Evolutionary conservation across 306 rosid species (phyloP), one percentile per base, ranked within the genome.

Genomic region (Rosa persica): DNA sequence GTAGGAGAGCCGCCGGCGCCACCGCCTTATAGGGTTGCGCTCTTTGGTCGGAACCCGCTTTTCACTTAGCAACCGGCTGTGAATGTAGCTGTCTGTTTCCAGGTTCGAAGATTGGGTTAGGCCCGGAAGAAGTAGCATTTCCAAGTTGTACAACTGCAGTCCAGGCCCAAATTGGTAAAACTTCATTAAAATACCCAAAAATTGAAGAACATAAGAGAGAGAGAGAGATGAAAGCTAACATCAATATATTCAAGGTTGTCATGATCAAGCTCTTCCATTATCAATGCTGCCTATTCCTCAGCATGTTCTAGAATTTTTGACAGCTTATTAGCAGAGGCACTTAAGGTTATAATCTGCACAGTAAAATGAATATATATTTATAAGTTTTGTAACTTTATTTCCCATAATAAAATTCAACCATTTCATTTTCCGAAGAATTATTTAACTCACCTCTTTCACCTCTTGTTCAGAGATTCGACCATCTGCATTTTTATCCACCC

Each of bases 401-500:
- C 25, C 27, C 51, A 38, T 36, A 20, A 8, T 3, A 67, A n/a
- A n/a, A n/a, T n/a, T n/a, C n/a, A n/a, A n/a, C n/a, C n/a, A 8
- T 12, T 44, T 49, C 49, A 8, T 12, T 49, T 49, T 51, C 23
- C 27, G 30, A 42, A 19, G 1, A 25, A 4, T 58, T 25, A 49
- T 9, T 6, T 54, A 2, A 4, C 71, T 78, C 48, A 92, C 98
- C 98, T 94, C 97, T 75, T 85, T 82, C 75, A 94, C 98, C 82
- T 94, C 97, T 79, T 85, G 88, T 71, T 84, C 91, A 0, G 93
- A 86, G 72, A 94, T 90, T 78, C 97, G 76, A 11, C 98, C 98
- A 34, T 94, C 98, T 4, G 93, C 97, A 75, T 94, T 81, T 82
- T 90, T 92, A 80, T 94, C 98, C 83, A 94, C 98, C 97, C 97